These are phyloP conservation scores for Plantago coronopus DNA, from an alignment of 305 asterid species.

Conservation along the genomic window DNA sequence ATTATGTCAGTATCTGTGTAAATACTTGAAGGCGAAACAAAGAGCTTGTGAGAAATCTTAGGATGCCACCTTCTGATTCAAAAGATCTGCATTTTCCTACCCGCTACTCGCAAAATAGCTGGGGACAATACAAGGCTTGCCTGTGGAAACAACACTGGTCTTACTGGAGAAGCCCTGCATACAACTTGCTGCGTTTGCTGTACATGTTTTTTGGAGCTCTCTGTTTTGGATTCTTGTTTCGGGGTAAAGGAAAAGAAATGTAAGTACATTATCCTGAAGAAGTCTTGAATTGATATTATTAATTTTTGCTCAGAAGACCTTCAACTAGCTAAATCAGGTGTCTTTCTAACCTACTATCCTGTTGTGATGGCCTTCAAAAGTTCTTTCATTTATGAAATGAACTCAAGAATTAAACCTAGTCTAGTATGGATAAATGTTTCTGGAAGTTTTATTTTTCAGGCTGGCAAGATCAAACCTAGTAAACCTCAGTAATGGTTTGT, in stretches of 20 bases:
- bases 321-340: too few relatives aligned
- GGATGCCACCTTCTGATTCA: slow-evolving; percentile 19
- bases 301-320: neutral
- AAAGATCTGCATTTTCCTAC: too few relatives aligned
- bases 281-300: neutral
- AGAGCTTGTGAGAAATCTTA: slow-evolving; percentile 37
- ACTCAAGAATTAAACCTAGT: neutral
- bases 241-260: slow-evolving; percentile 52
- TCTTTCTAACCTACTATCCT: too few relatives aligned
- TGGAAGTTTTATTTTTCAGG: too few relatives aligned
- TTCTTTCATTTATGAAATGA: neutral
- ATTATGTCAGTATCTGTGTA: neutral
- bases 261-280: slow-evolving; percentile 18
- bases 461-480: too few relatives aligned
- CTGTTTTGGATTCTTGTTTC: slow-evolving; percentile 40
- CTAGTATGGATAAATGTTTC: neutral
- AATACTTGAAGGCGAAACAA: slow-evolving; percentile 32
- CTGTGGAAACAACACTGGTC: too few relatives aligned
- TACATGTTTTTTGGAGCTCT: slow-evolving; percentile 35
- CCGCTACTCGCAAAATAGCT: too few relatives aligned
- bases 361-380: neutral
- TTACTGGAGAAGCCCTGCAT: slow-evolving; percentile 31
- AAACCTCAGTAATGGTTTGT: neutral
- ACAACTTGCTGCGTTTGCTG: slow-evolving; percentile 45
- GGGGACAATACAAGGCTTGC: too few relatives aligned